Conservation (phyloP, 106 monocot genomes). For the Acorus calamus region DNA sequence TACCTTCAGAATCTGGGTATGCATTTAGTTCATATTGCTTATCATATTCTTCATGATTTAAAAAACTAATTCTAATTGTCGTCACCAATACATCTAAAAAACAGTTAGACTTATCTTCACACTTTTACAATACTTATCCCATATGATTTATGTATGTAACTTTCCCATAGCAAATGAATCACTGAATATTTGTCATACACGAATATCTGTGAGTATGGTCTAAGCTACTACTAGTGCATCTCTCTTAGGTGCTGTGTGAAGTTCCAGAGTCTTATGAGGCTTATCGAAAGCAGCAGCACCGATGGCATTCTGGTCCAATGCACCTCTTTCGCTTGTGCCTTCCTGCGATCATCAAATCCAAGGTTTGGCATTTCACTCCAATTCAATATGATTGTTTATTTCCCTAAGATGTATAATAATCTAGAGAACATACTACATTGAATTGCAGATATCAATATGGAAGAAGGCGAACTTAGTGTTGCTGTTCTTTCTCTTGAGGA, state of each 20-base stretch:
- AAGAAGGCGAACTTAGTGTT: slow-evolving; percentile 34
- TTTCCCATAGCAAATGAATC: no score
- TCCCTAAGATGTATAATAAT: not conserved
- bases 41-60: no score
- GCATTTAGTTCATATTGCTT: no score
- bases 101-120: no score
- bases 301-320: slow-evolving; percentile 84
- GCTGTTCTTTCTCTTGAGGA: slow-evolving; percentile 17
- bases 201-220: no score
- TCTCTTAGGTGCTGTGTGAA: slow-evolving; percentile 48
- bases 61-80: no score
- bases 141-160: no score
- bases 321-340: slow-evolving; percentile 63
- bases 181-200: no score
- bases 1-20: no score
- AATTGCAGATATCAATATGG: slow-evolving; percentile 20
- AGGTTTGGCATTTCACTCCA: slow-evolving; percentile 23
- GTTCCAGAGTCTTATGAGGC: slow-evolving; percentile 65
- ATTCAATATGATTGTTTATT: not conserved
- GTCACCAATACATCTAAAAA: no score
- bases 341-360: slow-evolving; percentile 39
- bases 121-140: no score
- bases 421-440: not conserved
- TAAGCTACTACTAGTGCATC: no score
- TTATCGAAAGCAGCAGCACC: slow-evolving; percentile 65